Base-by-base conservation (phyloP, 2,329 filamentous ascomycete species). In the Pseudogymnoascus sp. region DNA sequence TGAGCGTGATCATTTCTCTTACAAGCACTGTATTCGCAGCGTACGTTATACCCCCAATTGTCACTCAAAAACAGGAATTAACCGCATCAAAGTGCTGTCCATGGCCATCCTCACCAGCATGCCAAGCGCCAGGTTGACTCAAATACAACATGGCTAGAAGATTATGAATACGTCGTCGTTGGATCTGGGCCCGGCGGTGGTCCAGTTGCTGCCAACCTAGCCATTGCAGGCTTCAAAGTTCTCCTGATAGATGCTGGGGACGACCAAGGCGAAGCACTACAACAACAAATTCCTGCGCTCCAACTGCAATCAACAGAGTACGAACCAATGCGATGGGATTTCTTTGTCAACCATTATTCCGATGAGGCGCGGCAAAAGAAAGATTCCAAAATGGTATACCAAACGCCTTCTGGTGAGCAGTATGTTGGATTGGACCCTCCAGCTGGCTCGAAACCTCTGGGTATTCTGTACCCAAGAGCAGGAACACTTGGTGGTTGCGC, bases 211-310 rank as follows among this genome's bases (percentile, higher is more conserved):
- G 75, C 77, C 41, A 73, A 78, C 60, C 74, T 82, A 58, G 80
- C 79, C 11, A 73, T 78, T 41, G 77, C 77, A 30, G 79, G 79
- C 58, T 74, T 77, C 69, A 79, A 74, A 63, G 78, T 79, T 6
- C 74, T 82, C 18, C 73, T 82, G 5, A 75, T 82, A 22, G 79
- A 82, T 65, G 79, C 79, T 34, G 79, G 79, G 60, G 77, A 79
- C 63, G 79, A 82, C 64, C 74, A 81, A 64, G 77, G 74, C 41
- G 41, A 37, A 2, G 61, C 69, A 25, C 68, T 74, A 61, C 73
- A 76, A 62, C 74, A 79, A 64, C 73, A 75, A 18, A 75, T 82
- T 3, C 81, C 81, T 22, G 77, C 76, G 3, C 74, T 79, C 62
- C 74, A 75, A 58, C 73, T 74, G n/a, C 72, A 74, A 41, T 74